Evolutionary conservation across 169 alveolate genomes (phyloP), one percentile per base, ranked within the genome.

Genomic region (Cryptosporidium felis): DNA sequence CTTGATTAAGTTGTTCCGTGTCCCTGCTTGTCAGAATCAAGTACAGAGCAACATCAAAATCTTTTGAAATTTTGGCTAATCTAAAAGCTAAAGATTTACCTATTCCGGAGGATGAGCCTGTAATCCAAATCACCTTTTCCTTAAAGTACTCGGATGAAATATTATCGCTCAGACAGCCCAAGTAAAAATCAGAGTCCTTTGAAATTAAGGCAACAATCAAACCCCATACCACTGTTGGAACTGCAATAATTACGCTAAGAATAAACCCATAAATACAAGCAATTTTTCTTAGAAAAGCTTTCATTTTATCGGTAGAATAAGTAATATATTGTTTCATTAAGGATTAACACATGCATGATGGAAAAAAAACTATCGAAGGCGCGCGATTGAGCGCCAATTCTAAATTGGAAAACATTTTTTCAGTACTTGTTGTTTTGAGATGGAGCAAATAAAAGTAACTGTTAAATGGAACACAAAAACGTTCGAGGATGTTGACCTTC

Each of bases 381-480:
- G 62, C 62, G 60, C 47, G 6, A 28, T 10, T 16, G 5, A 30
- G 82, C 49, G 40, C 60, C 60, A 74, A 3, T 2, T 18, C 0
- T 18, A n/a, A n/a, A n/a, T n/a, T n/a, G n/a, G n/a, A n/a, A n/a
- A n/a, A n/a, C n/a, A n/a, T n/a, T n/a, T n/a, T n/a, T n/a, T n/a
- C n/a, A n/a, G n/a, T n/a, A n/a, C n/a, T n/a, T n/a, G n/a, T n/a
- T n/a, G n/a, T n/a, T 16, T 12, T 56, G 41, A 9, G 34, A 74
- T 49, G 67, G 85, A 74, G 26, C 28, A 56, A 32, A 65, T 80
- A 36, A 80, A 62, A 47, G 91, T 90, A 16, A 82, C 80, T 60
- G 61, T 90, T 16, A 90, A 90, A 63, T 90, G 93, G 93, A 85
- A 85, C 47, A 65, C 67, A 53, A 51, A 59, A 16, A 49, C 49